Percentiles rank a stretch among this genome's conserved stretches.
These are phyloP conservation scores for Hebeloma cylindrosporum DNA, from an alignment of 768 basidiomycete species.

Conservation along the genomic window DNA sequence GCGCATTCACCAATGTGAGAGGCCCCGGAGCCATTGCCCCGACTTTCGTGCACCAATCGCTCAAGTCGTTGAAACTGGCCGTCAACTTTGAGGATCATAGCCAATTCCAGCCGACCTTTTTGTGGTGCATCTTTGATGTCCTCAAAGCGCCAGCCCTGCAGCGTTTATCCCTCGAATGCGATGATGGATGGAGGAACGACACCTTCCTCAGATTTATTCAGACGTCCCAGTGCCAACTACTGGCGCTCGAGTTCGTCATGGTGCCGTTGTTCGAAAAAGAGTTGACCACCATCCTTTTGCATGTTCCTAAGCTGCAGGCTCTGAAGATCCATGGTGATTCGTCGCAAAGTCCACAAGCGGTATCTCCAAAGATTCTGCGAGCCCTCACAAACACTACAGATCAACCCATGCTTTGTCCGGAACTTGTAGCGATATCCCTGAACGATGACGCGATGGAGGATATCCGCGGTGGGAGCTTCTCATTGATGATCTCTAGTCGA, in stretches of 20 bases:
- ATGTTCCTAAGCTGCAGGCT: slow-evolving; percentile 5
- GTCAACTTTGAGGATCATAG: slow-evolving; percentile 13
- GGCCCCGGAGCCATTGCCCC: not conserved
- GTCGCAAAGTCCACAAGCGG: slow-evolving; percentile 8
- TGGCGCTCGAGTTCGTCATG: slow-evolving; percentile 8
- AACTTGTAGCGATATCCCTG: slow-evolving; percentile 7
- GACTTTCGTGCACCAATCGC: not conserved
- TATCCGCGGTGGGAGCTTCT: slow-evolving; percentile 5
- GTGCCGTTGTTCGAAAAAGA: slow-evolving; percentile 7
- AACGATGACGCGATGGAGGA: slow-evolving; percentile 13
- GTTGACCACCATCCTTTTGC: not conserved
- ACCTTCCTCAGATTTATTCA: slow-evolving; percentile 6
- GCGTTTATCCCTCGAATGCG: slow-evolving; percentile 5
- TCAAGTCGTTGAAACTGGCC: slow-evolving; percentile 5
- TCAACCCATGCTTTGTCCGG: slow-evolving; percentile 1
- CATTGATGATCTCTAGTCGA: slow-evolving; percentile 7
- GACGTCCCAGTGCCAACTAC: slow-evolving; percentile 3
- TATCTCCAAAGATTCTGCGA: slow-evolving; percentile 1
- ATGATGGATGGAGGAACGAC: slow-evolving; percentile 7
- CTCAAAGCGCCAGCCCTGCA: slow-evolving; percentile 8
- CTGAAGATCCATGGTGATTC: slow-evolving; percentile 6
- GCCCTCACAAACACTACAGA: slow-evolving; percentile 3
- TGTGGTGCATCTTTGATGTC: slow-evolving; percentile 9
- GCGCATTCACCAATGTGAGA: slow-evolving; percentile 8
- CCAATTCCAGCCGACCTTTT: slow-evolving; percentile 1